A percentile compares a stretch with the other conserved stretches of the same genome.
These are phyloP conservation scores for Boechera divaricarpa DNA, from an alignment of 345 rosid species.

Conservation along the genomic window DNA sequence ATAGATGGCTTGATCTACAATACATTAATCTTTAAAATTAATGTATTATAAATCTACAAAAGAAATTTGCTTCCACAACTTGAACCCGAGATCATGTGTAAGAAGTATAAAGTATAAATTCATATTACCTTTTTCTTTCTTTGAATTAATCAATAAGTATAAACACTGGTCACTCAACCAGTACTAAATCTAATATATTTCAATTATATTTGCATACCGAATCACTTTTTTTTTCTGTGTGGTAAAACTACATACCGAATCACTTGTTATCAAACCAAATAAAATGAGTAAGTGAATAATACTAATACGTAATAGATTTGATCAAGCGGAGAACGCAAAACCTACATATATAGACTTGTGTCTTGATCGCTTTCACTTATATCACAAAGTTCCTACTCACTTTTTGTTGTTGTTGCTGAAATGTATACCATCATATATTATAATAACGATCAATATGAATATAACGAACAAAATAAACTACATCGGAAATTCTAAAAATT, in stretches of 20 bases:
- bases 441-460: neutral
- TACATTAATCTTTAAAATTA: neutral
- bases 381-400: no score
- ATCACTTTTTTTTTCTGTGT: no score
- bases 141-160: no score
- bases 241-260: no score
- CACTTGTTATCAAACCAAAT: neutral
- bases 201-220: neutral
- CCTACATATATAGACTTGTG: neutral
- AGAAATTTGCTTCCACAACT: neutral
- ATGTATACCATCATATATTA: neutral
- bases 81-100: neutral
- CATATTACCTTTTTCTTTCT: no score
- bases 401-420: no score
- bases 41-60: neutral
- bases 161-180: neutral
- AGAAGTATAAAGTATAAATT: no score
- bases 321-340: neutral
- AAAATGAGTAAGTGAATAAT: neutral
- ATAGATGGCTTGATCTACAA: neutral
- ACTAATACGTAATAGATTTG: neutral
- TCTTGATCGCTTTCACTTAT: neutral
- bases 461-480: neutral
- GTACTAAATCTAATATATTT: neutral
- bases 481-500: no score